Evolutionary conservation across 306 rosid genomes (phyloP).

Genomic region (Arachis hypogaea): DNA sequence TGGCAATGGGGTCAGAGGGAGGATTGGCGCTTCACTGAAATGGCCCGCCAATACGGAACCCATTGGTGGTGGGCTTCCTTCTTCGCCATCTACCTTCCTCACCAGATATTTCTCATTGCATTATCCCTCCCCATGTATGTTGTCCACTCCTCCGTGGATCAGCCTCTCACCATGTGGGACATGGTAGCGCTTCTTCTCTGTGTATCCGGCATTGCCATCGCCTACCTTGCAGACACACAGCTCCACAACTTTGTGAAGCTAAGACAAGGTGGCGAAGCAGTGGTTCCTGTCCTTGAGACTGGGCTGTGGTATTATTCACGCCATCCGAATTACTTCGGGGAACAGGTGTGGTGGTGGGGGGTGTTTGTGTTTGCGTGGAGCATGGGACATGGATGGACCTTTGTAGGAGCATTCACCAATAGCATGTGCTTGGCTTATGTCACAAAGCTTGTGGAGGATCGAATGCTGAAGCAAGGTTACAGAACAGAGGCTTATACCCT

Average conservation of each 20-base stretch:
- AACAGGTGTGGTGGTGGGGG: slow-evolving; percentile 99
- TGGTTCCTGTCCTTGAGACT: slow-evolving; percentile 51
- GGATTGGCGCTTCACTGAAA: slow-evolving; percentile 87
- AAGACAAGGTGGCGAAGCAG: slow-evolving; percentile 48
- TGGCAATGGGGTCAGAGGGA: slow-evolving; percentile 93
- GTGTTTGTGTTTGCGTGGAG: slow-evolving; percentile 70
- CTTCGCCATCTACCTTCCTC: slow-evolving; percentile 79
- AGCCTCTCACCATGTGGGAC: slow-evolving; percentile 66
- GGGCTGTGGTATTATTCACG: slow-evolving; percentile 82
- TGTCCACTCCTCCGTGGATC: slow-evolving; percentile 58
- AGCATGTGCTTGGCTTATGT: slow-evolving; percentile 81
- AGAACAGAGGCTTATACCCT: slow-evolving; percentile 71
- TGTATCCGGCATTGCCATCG: slow-evolving; percentile 59
- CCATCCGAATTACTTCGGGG: slow-evolving; percentile 94
- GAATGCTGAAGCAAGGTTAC: slow-evolving; percentile 70
- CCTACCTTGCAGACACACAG: slow-evolving; percentile 78
- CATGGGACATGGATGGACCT: slow-evolving; percentile 73
- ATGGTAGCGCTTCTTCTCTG: slow-evolving; percentile 54
- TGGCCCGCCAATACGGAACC: slow-evolving; percentile 69
- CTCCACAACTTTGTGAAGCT: slow-evolving; percentile 67
- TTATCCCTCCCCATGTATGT: slow-evolving; percentile 70
- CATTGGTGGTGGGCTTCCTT: slow-evolving; percentile 96
- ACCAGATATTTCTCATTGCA: slow-evolving; percentile 82
- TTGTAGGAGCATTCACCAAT: slow-evolving; percentile 64
- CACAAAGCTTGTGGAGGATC: slow-evolving; percentile 77